Conservation (phyloP, 768 basidiomycete species). For the Pisolithus sp. region DNA sequence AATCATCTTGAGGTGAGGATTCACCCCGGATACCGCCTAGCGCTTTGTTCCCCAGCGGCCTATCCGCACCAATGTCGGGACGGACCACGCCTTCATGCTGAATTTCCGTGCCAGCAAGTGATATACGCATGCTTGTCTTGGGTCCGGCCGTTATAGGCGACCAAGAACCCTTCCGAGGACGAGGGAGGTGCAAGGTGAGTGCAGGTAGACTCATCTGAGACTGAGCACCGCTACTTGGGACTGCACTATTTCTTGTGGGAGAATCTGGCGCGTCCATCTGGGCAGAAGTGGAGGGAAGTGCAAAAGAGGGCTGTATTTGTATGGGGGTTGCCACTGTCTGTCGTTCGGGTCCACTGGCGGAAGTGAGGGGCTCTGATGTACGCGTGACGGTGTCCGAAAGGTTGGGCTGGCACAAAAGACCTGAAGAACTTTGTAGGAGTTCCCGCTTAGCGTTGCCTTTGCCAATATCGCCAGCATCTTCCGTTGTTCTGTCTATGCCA, state of each 20-base stretch:
- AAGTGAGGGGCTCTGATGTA: slow-evolving; percentile 17
- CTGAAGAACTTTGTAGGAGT: neutral
- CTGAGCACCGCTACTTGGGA: too few relatives aligned
- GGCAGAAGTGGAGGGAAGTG: neutral
- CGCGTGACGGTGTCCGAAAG: slow-evolving; percentile 13
- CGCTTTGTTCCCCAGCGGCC: neutral
- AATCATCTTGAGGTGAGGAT: slow-evolving; percentile 62
- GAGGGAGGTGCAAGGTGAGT: slow-evolving; percentile 15
- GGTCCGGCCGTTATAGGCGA: slow-evolving; percentile 10
- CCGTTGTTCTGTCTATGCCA: neutral
- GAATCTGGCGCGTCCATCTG: too few relatives aligned
- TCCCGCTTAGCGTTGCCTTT: neutral
- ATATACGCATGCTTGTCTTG: neutral
- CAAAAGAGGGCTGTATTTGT: slow-evolving; percentile 4
- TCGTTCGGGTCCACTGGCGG: slow-evolving; percentile 14
- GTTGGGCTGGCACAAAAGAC: slow-evolving; percentile 3
- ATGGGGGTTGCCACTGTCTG: slow-evolving; percentile 23
- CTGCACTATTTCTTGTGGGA: too few relatives aligned
- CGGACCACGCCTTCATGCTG: neutral
- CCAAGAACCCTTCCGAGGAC: slow-evolving; percentile 5
- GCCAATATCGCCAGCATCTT: neutral
- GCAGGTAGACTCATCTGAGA: slow-evolving; percentile 9
- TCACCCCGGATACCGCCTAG: slow-evolving; percentile 9
- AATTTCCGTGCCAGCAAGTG: neutral
- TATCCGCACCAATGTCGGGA: neutral